Conservation (phyloP, 108 stramenopile genomes). For the Nannochloropsis salina region DNA sequence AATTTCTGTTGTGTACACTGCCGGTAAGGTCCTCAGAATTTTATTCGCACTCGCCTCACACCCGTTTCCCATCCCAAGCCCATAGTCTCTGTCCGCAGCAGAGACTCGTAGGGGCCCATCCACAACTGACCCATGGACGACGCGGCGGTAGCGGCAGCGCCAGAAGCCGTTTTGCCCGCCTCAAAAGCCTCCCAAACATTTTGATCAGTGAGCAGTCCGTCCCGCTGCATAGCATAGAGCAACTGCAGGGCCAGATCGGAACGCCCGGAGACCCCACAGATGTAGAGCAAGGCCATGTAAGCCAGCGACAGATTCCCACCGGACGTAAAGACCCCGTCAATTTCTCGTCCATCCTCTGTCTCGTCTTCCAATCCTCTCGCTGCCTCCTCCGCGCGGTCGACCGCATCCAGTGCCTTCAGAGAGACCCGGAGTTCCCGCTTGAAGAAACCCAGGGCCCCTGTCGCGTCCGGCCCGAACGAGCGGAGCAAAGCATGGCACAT, state of each 20-base stretch:
- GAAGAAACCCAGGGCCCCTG: not conserved
- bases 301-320: not conserved
- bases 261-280: not conserved
- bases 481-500: constrained; percentile 11
- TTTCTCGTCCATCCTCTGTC: not conserved
- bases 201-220: not conserved
- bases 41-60: constrained; percentile 3
- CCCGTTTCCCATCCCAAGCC: constrained; percentile 14
- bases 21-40: not conserved
- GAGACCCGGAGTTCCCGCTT: not conserved
- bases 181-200: not conserved
- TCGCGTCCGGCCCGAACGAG: not conserved
- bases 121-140: not conserved
- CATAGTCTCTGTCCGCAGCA: constrained; percentile 14
- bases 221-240: constrained; percentile 7
- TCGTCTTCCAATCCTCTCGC: not conserved
- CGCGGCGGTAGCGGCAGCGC: not conserved
- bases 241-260: not conserved
- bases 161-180: not conserved
- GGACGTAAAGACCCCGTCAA: not conserved
- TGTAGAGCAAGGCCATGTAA: constrained; percentile 8
- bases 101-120: not conserved
- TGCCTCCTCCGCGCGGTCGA: not conserved
- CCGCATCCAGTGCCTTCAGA: constrained; percentile 9
- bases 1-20: not conserved